phyloP scores from a whole-genome alignment of 768 basidiomycete genomes.

The Lactarius tabidus region DNA sequence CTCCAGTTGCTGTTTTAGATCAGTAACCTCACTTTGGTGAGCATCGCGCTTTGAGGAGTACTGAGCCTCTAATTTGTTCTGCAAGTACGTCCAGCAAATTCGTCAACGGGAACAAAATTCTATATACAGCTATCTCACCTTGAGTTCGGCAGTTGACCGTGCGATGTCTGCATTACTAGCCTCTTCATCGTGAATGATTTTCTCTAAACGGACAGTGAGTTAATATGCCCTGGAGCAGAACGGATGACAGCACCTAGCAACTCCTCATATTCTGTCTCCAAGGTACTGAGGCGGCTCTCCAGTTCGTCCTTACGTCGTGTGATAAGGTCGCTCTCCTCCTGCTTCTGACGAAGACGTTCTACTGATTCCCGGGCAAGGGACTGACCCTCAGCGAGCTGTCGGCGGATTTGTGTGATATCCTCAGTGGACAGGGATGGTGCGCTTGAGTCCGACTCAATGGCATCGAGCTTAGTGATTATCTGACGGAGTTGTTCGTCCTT shows the following conservation, averaged over 20 bases:
- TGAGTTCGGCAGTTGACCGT: slow-evolving; percentile 86
- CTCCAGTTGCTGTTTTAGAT: slow-evolving; percentile 90
- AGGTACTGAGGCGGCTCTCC: slow-evolving; percentile 69
- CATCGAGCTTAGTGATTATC: slow-evolving; percentile 79
- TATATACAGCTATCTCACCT: slow-evolving; percentile 48
- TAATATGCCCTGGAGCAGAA: slow-evolving; percentile 17
- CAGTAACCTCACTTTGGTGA: slow-evolving; percentile 74
- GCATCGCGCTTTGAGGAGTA: slow-evolving; percentile 91
- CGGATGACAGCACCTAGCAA: slow-evolving; percentile 64
- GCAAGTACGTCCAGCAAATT: slow-evolving; percentile 24
- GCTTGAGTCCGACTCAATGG: slow-evolving; percentile 59
- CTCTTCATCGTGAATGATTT: slow-evolving; percentile 87
- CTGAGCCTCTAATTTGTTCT: slow-evolving; percentile 94
- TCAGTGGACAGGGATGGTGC: slow-evolving; percentile 61
- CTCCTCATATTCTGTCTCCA: slow-evolving; percentile 96
- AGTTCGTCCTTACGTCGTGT: slow-evolving; percentile 80
- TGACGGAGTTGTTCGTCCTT: slow-evolving; percentile 91
- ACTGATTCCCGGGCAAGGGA: slow-evolving; percentile 81
- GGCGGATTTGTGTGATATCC: slow-evolving; percentile 75
- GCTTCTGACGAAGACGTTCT: slow-evolving; percentile 82
- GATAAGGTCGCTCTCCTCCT: slow-evolving; percentile 90
- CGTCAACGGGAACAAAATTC: slow-evolving; percentile 9
- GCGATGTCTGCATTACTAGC: slow-evolving; percentile 76
- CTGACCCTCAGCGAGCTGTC: slow-evolving; percentile 88
- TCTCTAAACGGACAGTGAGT: slow-evolving; percentile 50